Percentiles rank a stretch among this genome's conserved stretches.
Evolutionary conservation across 208 protist species (phyloP).

Genomic region (Leptomonas pyrrhocoris): DNA sequence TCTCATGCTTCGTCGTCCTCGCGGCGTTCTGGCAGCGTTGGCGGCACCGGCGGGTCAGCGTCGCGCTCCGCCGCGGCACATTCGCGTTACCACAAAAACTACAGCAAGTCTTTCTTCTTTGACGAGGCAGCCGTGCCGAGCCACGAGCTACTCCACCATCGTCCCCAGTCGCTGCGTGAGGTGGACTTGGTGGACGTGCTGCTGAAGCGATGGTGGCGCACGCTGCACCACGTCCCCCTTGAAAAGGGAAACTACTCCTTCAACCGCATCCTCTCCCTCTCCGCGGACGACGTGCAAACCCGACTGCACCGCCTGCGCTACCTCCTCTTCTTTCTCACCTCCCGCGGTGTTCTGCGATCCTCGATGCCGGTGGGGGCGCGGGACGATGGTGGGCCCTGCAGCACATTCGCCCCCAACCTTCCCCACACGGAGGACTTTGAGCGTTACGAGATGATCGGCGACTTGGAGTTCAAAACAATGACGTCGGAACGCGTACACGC

Average conservation of each 20-base stretch:
- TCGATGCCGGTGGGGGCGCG: background rate
- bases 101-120: constrained; percentile 22
- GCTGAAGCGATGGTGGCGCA: constrained; percentile 54
- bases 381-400: background rate
- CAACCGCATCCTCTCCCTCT: constrained; percentile 33
- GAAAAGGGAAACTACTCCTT: constrained; percentile 20
- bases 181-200: constrained; percentile 40
- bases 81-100: constrained; percentile 10
- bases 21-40: background rate
- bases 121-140: constrained; percentile 17
- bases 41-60: background rate
- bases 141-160: constrained; percentile 13
- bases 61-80: background rate
- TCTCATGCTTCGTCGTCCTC: background rate
- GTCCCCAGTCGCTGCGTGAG: constrained; percentile 14
- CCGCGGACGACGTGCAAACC: constrained; percentile 7
- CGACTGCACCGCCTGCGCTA: constrained; percentile 45
- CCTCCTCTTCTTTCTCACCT: constrained; percentile 38
- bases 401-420: background rate
- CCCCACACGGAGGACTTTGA: constrained; percentile 60
- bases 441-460: constrained; percentile 84
- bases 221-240: constrained; percentile 22
- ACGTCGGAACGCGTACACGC: constrained; percentile 59
- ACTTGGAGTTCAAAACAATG: constrained; percentile 73
- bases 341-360: constrained; percentile 30